Percentiles rank a stretch among this genome's conserved stretches.
Conservation (phyloP, 352 stramenopile genomes). For the Pythium sukuiense region DNA sequence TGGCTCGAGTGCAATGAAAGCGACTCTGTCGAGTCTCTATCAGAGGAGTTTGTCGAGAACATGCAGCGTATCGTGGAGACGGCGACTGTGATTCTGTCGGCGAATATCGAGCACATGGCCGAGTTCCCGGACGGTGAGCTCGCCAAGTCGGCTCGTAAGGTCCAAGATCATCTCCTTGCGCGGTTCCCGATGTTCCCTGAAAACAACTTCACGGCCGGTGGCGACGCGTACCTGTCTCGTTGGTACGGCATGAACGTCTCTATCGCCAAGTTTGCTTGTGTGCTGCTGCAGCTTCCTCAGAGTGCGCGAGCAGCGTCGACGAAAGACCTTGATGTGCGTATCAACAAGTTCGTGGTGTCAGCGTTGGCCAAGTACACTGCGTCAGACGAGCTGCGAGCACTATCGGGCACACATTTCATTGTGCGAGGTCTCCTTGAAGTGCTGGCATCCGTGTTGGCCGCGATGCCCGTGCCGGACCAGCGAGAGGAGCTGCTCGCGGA, state of each 20-base stretch:
- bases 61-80: conserved; percentile 82
- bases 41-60: conserved; percentile 67
- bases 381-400: conserved; percentile 53
- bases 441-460: conserved; percentile 46
- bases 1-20: conserved; percentile 75
- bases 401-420: conserved; percentile 64
- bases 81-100: conserved; percentile 51
- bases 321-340: conserved; percentile 40
- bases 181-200: conserved; percentile 63
- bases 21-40: conserved; percentile 49
- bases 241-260: conserved; percentile 79
- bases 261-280: conserved; percentile 65
- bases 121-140: conserved; percentile 33
- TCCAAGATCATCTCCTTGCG: conserved; percentile 60
- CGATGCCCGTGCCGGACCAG: conserved; percentile 16
- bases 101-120: conserved; percentile 38
- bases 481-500: conserved; percentile 48
- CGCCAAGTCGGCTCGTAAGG: conserved; percentile 25
- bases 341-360: conserved; percentile 53
- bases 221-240: conserved; percentile 49
- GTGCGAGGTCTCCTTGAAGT: conserved; percentile 62
- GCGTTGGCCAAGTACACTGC: conserved; percentile 64
- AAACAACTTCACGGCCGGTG: conserved; percentile 40
- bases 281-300: conserved; percentile 38
- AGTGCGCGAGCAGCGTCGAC: conserved; percentile 3